A percentile compares a stretch with the other conserved stretches of the same genome.
Conservation (phyloP, 768 basidiomycete genomes). For the Trametes cingulata region DNA sequence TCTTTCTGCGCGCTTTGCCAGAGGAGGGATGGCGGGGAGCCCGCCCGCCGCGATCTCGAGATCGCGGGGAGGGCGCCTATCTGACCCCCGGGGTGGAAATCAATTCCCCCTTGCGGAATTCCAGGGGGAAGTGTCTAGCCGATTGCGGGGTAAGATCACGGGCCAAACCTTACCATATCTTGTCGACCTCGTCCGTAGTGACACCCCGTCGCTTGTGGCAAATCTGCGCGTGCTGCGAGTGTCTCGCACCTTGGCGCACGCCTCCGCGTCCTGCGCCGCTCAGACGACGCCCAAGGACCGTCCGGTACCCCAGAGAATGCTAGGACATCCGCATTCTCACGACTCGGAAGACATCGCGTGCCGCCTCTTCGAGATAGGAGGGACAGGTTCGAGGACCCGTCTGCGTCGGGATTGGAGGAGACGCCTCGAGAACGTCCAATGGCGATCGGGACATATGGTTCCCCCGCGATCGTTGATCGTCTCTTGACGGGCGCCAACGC, state of each 20-base stretch:
- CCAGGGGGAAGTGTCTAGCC: background rate
- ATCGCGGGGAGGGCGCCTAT: background rate
- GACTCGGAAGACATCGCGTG: background rate
- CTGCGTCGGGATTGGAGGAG: constrained; percentile 4
- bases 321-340: background rate
- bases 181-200: background rate
- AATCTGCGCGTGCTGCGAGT: background rate
- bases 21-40: background rate
- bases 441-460: constrained; percentile 3
- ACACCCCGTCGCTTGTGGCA: background rate
- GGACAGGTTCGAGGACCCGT: background rate
- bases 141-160: constrained; percentile 11
- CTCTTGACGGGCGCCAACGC: constrained; percentile 1
- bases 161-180: constrained; percentile 11
- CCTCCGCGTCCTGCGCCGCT: background rate
- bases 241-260: background rate
- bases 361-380: constrained; percentile 5
- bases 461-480: constrained; percentile 9
- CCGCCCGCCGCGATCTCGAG: background rate
- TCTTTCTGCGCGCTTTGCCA: background rate
- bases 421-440: constrained; percentile 3
- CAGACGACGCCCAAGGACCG: no score
- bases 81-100: background rate
- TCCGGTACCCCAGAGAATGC: background rate
- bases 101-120: background rate